A percentile compares a stretch with the other conserved stretches of the same genome.
Conservation (phyloP, 2,329 filamentous ascomycete species). For the Apiospora sp. region DNA sequence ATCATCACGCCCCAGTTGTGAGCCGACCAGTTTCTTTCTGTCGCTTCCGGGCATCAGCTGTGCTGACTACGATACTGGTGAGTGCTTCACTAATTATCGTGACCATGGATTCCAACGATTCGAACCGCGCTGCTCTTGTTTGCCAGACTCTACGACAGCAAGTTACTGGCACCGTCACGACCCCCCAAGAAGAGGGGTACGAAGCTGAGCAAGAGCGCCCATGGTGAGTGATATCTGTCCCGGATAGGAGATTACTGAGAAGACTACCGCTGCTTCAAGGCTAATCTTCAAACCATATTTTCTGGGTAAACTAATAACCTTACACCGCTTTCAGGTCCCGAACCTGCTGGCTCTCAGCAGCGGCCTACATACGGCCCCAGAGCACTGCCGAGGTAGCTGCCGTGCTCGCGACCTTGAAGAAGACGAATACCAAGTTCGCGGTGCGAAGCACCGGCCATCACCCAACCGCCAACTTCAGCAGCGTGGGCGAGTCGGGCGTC, state of each 20-base stretch:
- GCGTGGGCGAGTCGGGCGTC: conserved; percentile 30
- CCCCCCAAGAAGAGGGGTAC: not conserved
- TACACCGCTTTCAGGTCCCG: conserved; percentile 17
- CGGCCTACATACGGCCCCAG: conserved; percentile 28
- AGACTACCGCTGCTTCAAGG: not conserved
- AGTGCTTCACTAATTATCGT: not conserved
- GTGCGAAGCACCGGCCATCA: conserved; percentile 33
- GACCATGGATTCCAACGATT: not conserved
- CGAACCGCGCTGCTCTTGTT: not conserved
- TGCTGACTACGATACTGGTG: no score
- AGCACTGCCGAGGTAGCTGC: conserved; percentile 28
- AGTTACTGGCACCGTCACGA: not conserved
- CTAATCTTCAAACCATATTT: not conserved
- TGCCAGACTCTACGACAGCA: not conserved
- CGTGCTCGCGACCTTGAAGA: conserved; percentile 26
- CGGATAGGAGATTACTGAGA: not conserved
- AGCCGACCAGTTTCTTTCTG: no score
- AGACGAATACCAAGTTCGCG: conserved; percentile 28
- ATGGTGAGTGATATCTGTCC: not conserved
- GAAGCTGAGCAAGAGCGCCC: not conserved
- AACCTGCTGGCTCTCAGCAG: conserved; percentile 30
- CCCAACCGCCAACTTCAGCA: conserved; percentile 30
- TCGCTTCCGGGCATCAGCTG: no score
- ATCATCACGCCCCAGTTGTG: no score
- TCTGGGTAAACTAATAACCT: no score